Evolutionary conservation across 1,284 basidiomycete species (phyloP), one percentile per base, ranked within the genome.

Genomic region (Somion occarium): DNA sequence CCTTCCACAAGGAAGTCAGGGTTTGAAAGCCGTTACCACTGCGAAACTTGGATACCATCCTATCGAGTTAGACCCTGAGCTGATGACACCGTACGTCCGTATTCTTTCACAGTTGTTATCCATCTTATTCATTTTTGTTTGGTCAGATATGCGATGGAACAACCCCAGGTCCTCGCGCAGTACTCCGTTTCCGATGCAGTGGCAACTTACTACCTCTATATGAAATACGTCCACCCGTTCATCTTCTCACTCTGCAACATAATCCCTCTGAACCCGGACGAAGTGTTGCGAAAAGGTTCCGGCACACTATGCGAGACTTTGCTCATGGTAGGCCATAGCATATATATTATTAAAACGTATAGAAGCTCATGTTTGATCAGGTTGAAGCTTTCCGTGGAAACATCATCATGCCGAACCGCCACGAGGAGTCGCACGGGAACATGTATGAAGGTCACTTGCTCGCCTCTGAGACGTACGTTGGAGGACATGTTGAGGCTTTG

Each of bases 191-290:
- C 97, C 66, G 97, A 99, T 78, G 97, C 97, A 1, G 97, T 99
- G 3, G 97, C 97, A 20, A 99, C 97, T 1, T 99, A 99, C 69
- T 99, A 99, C 68, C 80, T 99, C 44, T 99, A 99, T 75, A 99
- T 99, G 97, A 99, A 99, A 92, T 99, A 99, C 66, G 95, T 99
- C 11, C 95, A 99, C 64, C 97, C 97, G 0, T 99, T 99, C 80
- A 94, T 99, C 63, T 99, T 99, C 74, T 99, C 96, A 23, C 75
- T 99, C 30, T 99, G 97, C 73, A 99, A 98, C 76, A 99, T 99
- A 68, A 99, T 99, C 62, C 97, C 97, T 15, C 80, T 99, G 52
- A 90, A 88, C 63, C 94, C 97, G 1, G 97, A 99, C 61, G 97
- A 99, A 60, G 97, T 99, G 3, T 69, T 99, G 61, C 79, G 97